Evolutionary conservation across 768 basidiomycete genomes (phyloP), one percentile per base, ranked within the genome.

Genomic region (Kwoniella bestiolae): DNA sequence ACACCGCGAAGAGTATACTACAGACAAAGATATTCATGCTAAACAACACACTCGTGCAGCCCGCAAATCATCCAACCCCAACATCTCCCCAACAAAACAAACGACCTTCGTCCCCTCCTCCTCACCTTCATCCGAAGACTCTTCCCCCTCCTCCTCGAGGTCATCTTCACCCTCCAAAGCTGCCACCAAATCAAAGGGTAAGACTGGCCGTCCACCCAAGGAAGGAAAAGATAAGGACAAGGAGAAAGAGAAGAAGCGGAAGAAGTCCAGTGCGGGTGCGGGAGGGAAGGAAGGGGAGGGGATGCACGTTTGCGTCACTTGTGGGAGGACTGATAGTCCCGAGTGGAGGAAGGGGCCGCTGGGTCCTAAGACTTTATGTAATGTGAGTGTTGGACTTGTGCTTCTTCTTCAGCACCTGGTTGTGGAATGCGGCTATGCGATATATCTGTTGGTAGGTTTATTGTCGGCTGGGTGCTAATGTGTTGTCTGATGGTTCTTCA

Each of bases 321-420:
- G 95, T 73, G 96, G 96, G 18, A 85, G 92, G 65, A 97, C 94
- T 1, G 92, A 94, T 81, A 94, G 92, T 45, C 94, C 96, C 0
- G 95, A 99, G 82, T 99, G 95, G 95, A 86, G 95, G 73, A 94
- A 93, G 86, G 95, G 95, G 11, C 95, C 95, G 1, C 85, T 87
- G 60, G 95, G 95, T 35, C 93, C 95, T 1, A 99, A 97, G 83
- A 96, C 95, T n/a, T 83, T 97, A 4, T 97, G 95, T 84, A 96
- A 97, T 81, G 94, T 80, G 64, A 76, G 76, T 77, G 8, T 21
- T 9, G 7, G 3, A 56, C 32, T n/a, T n/a, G n/a, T n/a, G n/a
- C n/a, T n/a, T n/a, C n/a, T n/a, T n/a, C n/a, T n/a, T n/a, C n/a
- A n/a, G n/a, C n/a, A n/a, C n/a, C n/a, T n/a, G n/a, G n/a, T n/a